Evolutionary conservation across 2,329 filamentous ascomycete genomes (phyloP).

Genomic region (Boeremia exigua): DNA sequence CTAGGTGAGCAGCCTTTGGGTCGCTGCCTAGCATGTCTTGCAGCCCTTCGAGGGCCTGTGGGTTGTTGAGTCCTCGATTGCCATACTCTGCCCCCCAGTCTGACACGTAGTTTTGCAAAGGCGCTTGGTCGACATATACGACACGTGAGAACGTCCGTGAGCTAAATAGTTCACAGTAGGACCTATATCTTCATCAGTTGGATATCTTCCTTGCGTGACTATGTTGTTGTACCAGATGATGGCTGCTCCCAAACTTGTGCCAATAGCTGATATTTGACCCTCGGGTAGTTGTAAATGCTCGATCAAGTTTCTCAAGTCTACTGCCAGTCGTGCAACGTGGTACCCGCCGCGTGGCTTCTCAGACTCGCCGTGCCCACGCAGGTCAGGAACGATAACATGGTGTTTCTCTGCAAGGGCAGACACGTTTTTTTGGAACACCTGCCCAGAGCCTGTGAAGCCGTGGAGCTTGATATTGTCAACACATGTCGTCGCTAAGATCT

Average conservation of each 20-base stretch:
- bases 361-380: slow-evolving; percentile 36
- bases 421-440: slow-evolving; percentile 30
- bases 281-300: slow-evolving; percentile 21
- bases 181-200: slow-evolving; percentile 13
- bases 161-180: slow-evolving; percentile 36
- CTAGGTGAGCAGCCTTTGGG: slow-evolving; percentile 24
- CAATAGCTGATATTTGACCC: slow-evolving; percentile 22
- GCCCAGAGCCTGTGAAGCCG: slow-evolving; percentile 34
- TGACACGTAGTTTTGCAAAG: slow-evolving; percentile 32
- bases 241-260: slow-evolving; percentile 29
- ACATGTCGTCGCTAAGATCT: neutral
- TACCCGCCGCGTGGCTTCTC: slow-evolving; percentile 33
- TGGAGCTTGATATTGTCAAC: slow-evolving; percentile 26
- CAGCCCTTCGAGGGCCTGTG: slow-evolving; percentile 20
- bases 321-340: slow-evolving; percentile 35
- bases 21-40: slow-evolving; percentile 21
- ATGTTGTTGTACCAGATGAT: slow-evolving; percentile 25
- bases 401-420: slow-evolving; percentile 11
- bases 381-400: slow-evolving; percentile 26
- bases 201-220: no score
- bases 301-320: slow-evolving; percentile 35
- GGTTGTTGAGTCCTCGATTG: slow-evolving; percentile 30
- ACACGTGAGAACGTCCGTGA: slow-evolving; percentile 26
- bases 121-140: slow-evolving; percentile 38
- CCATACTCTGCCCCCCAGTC: slow-evolving; percentile 34